Conservation (phyloP, 495 filamentous ascomycete species). For the Aspergillus baeticus region DNA sequence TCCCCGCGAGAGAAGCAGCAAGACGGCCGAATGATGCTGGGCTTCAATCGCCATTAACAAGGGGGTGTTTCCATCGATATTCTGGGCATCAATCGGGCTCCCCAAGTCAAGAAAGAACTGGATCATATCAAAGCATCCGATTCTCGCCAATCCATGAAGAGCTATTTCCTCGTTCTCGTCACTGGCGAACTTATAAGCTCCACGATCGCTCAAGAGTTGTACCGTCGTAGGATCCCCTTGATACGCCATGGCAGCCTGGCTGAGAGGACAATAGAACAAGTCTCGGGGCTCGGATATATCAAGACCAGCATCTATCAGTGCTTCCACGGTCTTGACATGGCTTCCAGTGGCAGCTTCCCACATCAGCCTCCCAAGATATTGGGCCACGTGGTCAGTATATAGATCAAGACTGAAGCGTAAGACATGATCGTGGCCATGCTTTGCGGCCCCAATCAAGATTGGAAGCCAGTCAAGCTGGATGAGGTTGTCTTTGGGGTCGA, state of each 20-base stretch:
- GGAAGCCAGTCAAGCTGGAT: neutral
- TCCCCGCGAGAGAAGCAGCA: neutral
- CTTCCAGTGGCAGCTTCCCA: neutral
- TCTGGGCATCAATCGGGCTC: neutral
- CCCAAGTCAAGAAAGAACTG: slow-evolving; percentile 1
- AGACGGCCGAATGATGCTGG: neutral
- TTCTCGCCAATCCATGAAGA: neutral
- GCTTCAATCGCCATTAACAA: neutral
- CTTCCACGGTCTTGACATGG: neutral
- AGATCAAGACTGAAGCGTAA: neutral
- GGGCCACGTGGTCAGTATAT: neutral
- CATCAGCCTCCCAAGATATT: neutral
- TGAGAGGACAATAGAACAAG: neutral
- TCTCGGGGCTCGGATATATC: neutral
- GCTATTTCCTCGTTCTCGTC: neutral
- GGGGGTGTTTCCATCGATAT: neutral
- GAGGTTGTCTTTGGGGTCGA: neutral
- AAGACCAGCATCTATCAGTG: neutral
- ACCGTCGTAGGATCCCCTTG: neutral
- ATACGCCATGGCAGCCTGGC: neutral
- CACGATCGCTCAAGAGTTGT: neutral
- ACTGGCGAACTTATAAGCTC: neutral
- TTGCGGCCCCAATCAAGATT: neutral
- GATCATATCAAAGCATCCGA: slow-evolving; percentile 3
- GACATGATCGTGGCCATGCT: neutral